phyloP scores from a whole-genome alignment of 2,329 filamentous ascomycete genomes.

The Xylariaceae sp. region DNA sequence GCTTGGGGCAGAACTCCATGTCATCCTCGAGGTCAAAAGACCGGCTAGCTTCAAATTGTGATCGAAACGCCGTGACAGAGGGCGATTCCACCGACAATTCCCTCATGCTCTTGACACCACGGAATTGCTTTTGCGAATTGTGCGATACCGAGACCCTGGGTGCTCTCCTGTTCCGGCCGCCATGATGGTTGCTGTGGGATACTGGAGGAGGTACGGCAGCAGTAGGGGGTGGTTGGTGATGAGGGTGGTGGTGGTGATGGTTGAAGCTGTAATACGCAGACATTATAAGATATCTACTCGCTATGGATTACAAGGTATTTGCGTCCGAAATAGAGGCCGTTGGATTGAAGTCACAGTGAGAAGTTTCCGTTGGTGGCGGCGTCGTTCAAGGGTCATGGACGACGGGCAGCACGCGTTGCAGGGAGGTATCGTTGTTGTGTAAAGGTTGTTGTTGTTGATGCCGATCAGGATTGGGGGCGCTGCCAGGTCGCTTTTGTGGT shows the following conservation, averaged over 20 bases:
- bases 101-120: conserved; percentile 79
- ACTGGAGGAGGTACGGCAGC: conserved; percentile 43
- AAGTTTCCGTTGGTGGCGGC: conserved; percentile 12
- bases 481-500: conserved; percentile 11
- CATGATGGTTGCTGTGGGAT: conserved; percentile 75
- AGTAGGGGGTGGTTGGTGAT: conserved; percentile 49
- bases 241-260: conserved; percentile 46
- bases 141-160: conserved; percentile 76
- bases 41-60: conserved; percentile 82
- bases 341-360: not conserved
- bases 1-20: conserved; percentile 87
- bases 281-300: conserved; percentile 43
- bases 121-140: conserved; percentile 81
- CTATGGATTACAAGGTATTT: conserved; percentile 19
- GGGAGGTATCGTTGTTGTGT: not conserved
- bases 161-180: conserved; percentile 77
- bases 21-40: conserved; percentile 97
- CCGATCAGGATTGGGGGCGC: conserved; percentile 14
- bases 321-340: conserved; percentile 4
- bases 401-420: conserved; percentile 2
- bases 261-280: conserved; percentile 62
- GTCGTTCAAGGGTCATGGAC: conserved; percentile 4
- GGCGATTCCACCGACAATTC: conserved; percentile 72
- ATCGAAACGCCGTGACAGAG: conserved; percentile 72
- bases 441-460: conserved; percentile 7